These are phyloP conservation scores for Fraxinus velutina DNA, from an alignment of 305 asterid species.

Conservation along the genomic window DNA sequence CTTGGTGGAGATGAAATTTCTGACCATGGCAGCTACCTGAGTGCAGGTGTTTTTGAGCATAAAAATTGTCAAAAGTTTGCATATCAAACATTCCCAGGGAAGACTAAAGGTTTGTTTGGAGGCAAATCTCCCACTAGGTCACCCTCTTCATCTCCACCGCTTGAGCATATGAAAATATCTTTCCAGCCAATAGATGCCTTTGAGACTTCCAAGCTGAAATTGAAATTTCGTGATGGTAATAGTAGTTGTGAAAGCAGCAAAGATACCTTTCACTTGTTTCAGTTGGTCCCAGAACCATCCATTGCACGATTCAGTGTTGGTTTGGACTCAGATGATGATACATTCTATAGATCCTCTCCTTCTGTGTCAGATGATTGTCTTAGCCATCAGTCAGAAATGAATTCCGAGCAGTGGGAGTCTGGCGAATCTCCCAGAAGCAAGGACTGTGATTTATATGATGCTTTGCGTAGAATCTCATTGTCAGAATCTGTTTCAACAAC, in stretches of 20 bases:
- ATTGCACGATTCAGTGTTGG: conserved; percentile 41
- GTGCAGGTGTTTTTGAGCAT: conserved; percentile 29
- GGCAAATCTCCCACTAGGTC: conserved; percentile 49
- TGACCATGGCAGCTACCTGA: conserved; percentile 24
- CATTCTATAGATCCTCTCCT: conserved; percentile 83
- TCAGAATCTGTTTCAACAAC: conserved; percentile 53
- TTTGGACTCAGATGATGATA: conserved; percentile 79
- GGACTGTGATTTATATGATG: conserved; percentile 64
- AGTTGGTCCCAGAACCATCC: conserved; percentile 76
- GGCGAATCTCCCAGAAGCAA: conserved; percentile 60
- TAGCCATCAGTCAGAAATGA: conserved; percentile 62
- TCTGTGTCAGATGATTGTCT: conserved; percentile 66
- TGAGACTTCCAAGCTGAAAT: conserved; percentile 65
- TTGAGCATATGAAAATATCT: conserved; percentile 85
- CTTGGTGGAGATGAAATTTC: conserved; percentile 35
- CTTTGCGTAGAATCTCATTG: conserved; percentile 59
- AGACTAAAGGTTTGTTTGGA: conserved; percentile 35
- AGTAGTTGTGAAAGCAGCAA: conserved; percentile 37
- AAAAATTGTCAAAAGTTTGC: conserved; percentile 31
- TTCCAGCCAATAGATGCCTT: conserved; percentile 69
- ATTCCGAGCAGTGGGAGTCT: conserved; percentile 85
- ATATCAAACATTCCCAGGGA: conserved; percentile 27
- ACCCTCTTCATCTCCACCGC: conserved; percentile 84
- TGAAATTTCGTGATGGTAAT: conserved; percentile 67
- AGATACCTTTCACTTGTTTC: conserved; percentile 76